Evolutionary conservation across 2,329 filamentous ascomycete species (phyloP).

Genomic region (Fusarium miscanthi): DNA sequence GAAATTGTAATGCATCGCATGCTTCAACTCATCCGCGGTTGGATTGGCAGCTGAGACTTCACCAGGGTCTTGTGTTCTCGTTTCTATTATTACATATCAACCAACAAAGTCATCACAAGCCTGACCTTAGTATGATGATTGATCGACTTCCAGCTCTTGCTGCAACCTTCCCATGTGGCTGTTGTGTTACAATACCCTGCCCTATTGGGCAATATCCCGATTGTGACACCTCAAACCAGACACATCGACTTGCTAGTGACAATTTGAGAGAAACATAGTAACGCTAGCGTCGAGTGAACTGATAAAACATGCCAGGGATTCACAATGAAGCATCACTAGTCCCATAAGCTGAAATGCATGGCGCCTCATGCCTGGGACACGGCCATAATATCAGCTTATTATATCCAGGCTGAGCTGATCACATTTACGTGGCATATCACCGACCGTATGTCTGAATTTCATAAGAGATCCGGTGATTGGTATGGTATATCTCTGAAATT

Average conservation of each 20-base stretch:
- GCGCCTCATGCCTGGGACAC: neutral
- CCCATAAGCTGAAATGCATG: conserved; percentile 20
- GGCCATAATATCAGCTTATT: conserved; percentile 17
- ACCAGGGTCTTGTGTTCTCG: neutral
- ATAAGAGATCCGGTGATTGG: neutral
- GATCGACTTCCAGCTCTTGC: conserved; percentile 26
- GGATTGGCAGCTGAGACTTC: neutral
- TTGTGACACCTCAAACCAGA: conserved; percentile 30
- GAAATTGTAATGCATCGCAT: neutral
- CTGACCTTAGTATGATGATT: conserved; percentile 23
- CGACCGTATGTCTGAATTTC: neutral
- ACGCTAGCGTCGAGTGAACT: conserved; percentile 14
- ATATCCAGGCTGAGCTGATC: conserved; percentile 3
- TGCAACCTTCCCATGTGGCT: conserved; percentile 30
- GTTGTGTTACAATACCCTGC: conserved; percentile 20
- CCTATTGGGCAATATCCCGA: conserved; percentile 34
- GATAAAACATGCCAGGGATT: conserved; percentile 14
- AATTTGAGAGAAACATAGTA: conserved; percentile 5
- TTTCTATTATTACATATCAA: neutral
- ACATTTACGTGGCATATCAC: neutral
- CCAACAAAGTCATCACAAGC: conserved; percentile 9
- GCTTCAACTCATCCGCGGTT: neutral
- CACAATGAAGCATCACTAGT: neutral
- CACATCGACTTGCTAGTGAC: conserved; percentile 18
- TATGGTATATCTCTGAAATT: neutral